Percentiles rank a stretch among this genome's conserved stretches.
Evolutionary conservation across 441 rosid species (phyloP).

Genomic region (Aquilaria agallochum): DNA sequence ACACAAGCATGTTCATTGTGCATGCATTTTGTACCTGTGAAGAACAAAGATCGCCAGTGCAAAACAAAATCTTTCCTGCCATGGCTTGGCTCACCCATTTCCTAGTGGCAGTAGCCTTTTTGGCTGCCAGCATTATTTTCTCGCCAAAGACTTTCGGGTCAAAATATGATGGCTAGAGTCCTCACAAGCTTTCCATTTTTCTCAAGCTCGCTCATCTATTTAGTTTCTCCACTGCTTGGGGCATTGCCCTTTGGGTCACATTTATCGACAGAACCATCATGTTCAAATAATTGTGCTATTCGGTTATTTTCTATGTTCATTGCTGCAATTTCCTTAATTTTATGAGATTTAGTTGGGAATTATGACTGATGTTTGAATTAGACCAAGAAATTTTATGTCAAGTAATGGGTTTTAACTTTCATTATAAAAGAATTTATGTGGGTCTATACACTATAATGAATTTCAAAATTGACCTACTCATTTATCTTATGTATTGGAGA

Average conservation of each 20-base stretch:
- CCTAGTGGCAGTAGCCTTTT: constrained; percentile 59
- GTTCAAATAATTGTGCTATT: constrained; percentile 57
- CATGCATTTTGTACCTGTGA: too few species aligned
- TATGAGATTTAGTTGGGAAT: too few species aligned
- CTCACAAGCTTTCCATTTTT: constrained; percentile 37
- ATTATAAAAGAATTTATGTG: too few species aligned
- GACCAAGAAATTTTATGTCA: neutral
- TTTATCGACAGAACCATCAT: constrained; percentile 95
- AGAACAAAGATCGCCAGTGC: neutral
- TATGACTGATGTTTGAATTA: neutral
- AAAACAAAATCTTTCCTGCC: constrained; percentile 5
- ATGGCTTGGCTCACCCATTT: constrained; percentile 86
- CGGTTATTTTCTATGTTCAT: neutral
- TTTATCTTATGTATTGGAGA: too few species aligned
- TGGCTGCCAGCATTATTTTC: constrained; percentile 70
- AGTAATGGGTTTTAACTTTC: neutral
- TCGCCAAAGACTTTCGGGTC: constrained; percentile 90
- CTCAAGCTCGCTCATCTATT: constrained; percentile 83
- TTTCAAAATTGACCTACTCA: too few species aligned
- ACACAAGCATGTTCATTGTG: too few species aligned
- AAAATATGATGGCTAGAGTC: constrained; percentile 25
- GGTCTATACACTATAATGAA: too few species aligned
- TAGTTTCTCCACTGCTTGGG: constrained; percentile 86
- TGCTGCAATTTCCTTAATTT: too few species aligned
- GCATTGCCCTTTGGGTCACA: constrained; percentile 95